Evolutionary conservation across 352 stramenopile species (phyloP), one percentile per base, ranked within the genome.

Genomic region (Globisporangium rhizosaccharum): DNA sequence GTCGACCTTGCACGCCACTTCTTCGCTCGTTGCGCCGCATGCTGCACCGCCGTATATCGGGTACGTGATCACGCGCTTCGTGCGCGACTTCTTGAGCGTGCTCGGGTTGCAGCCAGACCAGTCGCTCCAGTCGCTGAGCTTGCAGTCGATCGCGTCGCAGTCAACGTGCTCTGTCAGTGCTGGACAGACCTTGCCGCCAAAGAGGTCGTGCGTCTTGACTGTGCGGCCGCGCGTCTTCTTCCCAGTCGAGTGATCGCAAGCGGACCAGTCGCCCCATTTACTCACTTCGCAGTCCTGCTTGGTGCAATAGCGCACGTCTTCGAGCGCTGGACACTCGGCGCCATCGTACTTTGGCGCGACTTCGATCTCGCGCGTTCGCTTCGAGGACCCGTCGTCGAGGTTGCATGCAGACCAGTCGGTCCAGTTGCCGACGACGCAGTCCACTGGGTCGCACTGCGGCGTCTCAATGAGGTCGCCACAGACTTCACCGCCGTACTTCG

Each of bases 401-500:
- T 81, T 66, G 20, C 72, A 85, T 1, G 61, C 63, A 10, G 62
- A 73, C 77, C 75, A 91, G 1, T 53, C 39, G 0, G 70, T 76
- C 70, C 68, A 89, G 23, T 63, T 64, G 12, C 56, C 64, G 9
- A 89, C 73, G 0, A 76, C 61, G 50, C 79, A 91, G 51, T 80
- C 62, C 2, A 79, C 63, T 18, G 63, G 46, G n/a, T 77, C 70
- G 33, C 72, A 79, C 18, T 4, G 12, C 3, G 61, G 46, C 0
- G 23, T 57, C 41, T 76, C 59, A 18, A 67, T 59, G 18, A 76
- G 44, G 2, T 49, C 48, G 7, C 53, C 57, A 23, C 72, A 82
- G 1, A 25, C 4, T 7, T 30, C 30, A 33, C 72, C 70, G 4
- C 46, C 62, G 51, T 68, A 78, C 44, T 63, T 70, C 4, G 23